Evolutionary conservation across 148 eudicot species (phyloP), one percentile per base, ranked within the genome.

Genomic region (Agrostemma githago): DNA sequence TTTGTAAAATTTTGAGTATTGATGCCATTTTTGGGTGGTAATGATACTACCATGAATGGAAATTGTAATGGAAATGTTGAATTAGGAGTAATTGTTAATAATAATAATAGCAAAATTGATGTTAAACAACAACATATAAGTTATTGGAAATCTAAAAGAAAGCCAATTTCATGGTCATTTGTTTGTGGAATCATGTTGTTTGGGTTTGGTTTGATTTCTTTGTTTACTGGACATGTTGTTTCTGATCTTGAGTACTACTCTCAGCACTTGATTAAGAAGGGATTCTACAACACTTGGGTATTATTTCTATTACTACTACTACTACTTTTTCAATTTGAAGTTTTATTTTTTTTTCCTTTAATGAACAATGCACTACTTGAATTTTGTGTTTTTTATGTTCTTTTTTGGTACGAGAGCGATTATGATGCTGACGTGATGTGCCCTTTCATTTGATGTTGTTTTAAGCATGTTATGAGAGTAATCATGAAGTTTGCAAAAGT

Each of bases 171-270:
- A 56, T 90, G 98, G 97, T 79, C 96, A 11, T 76, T 84, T 76
- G 82, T 95, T 4, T 95, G 97, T 72, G 99, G 97, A 57, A 51
- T 87, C 26, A 82, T 95, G 96, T 85, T 95, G 0, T 95, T 95
- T 75, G 88, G 80, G 5, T 76, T 95, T 72, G 99, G 99, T 51
- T 84, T 95, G 81, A 89, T 95, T 78, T 95, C 99, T 4, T 76
- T 95, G 44, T 90, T 95, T 71, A 89, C 91, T 75, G 99, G 99
- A 0, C 99, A 95, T 77, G 86, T 95, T 61, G 97, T 88, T 78
- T 95, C 99, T 83, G 85, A 92, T 89, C 92, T 92, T 44, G 96
- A 95, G 64, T 92, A 89, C 88, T 94, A 91, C 75, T 92, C 97
- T 42, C 93, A 90, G 70, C 81, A 90, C 69, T 78, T 88, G 62